Base-by-base conservation (phyloP, 768 basidiomycete genomes). In the Pulveroboletus sp. region DNA sequence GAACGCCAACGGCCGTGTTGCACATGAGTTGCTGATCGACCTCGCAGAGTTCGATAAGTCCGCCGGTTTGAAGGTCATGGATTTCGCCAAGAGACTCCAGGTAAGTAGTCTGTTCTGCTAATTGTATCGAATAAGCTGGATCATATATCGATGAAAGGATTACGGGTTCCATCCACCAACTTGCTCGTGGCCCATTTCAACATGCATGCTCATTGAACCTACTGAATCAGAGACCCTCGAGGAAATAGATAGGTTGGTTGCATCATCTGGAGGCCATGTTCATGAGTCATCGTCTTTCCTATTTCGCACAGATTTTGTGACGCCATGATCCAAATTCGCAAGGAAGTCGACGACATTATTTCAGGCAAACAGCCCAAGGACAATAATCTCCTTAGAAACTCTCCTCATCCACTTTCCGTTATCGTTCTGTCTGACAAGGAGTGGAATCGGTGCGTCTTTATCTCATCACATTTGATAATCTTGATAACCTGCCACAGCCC, bases 161-260 rank as follows among this genome's bases (percentile, higher is more conserved):
- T 93, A 86, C 60, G 91, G 93, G 50, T 89, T 96, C 77, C 93
- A 96, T 65, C 93, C 93, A 37, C 96, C 96, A 2, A 99, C 96
- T 5, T 95, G 93, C 69, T 93, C 93, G 6, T 98, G 96, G 96
- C 96, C 96, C 6, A 93, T 90, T 55, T 85, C 91, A 17, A 96
- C 95, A 2, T 94, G 89, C 62, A 96, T 96, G 91, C 77, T 96
- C 46, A 96, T 97, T 55, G 95, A 98, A 70, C 95, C 95, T 6
- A 98, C 95, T 2, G 95, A 98, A 69, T 94, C 91, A 0, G 95
- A 98, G 71, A 83, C 89, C 0, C 76, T 96, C 27, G 88, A 93
- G 53, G 95, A 97, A 67, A 80, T 98, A 46, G 92, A 98, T 62
- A 80, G 86, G 83, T 89, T 53, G 41, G 71, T 40, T 14, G 31